These are phyloP conservation scores for Ogataea paraovalis DNA, from an alignment of 805 yeast species.

Conservation along the genomic window DNA sequence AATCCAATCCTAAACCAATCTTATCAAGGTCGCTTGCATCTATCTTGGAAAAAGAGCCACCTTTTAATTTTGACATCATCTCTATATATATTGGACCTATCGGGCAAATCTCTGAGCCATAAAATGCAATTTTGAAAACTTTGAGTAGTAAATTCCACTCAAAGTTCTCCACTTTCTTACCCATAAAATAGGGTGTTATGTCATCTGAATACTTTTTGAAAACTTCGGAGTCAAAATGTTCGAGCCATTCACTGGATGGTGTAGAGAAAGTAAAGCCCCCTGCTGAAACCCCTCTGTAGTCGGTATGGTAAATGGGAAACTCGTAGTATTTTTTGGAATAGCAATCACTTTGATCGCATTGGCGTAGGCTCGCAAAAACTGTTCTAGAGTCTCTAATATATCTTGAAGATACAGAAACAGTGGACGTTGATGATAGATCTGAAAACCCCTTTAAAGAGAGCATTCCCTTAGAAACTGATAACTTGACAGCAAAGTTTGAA, in stretches of 20 bases:
- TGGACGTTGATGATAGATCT: not conserved
- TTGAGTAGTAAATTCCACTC: not conserved
- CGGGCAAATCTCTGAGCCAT: not conserved
- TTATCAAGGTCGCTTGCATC: not conserved
- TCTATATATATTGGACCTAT: not conserved
- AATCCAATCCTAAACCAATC: not conserved
- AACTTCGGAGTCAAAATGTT: not conserved
- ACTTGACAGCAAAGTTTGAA: not conserved
- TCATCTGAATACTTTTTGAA: not conserved
- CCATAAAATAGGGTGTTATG: not conserved
- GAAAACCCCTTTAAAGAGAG: not conserved
- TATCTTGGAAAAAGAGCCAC: not conserved
- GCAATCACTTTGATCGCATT: constrained; percentile 8
- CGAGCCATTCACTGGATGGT: not conserved
- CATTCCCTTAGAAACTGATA: not conserved
- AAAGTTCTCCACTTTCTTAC: not conserved
- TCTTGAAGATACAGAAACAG: not conserved
- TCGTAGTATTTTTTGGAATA: constrained; percentile 9
- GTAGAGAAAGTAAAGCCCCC: constrained; percentile 7
- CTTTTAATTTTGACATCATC: not conserved
- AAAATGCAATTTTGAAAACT: not conserved
- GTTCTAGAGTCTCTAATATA: not conserved
- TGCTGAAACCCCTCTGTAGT: constrained; percentile 9
- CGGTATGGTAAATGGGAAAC: constrained; percentile 9
- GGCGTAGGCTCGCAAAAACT: constrained; percentile 2